A percentile compares a stretch with the other conserved stretches of the same genome.
Evolutionary conservation across 441 rosid species (phyloP).

Genomic region (Melastoma candidum): DNA sequence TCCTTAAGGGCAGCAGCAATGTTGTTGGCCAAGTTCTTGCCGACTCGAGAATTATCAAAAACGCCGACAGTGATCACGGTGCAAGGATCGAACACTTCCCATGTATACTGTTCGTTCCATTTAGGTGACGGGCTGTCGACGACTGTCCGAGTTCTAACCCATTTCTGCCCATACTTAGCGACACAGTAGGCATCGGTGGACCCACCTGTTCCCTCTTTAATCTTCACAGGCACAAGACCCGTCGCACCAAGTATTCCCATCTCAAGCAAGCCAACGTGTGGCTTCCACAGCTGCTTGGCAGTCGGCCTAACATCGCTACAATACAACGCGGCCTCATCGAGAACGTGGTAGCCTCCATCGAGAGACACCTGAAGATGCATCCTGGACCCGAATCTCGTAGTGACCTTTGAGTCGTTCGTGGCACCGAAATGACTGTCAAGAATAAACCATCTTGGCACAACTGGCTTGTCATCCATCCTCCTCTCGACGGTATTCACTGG

Average conservation of each 20-base stretch:
- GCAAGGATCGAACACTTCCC: conserved; percentile 53
- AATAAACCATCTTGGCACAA: conserved; percentile 37
- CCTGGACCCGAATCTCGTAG: conserved; percentile 31
- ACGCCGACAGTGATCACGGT: conserved; percentile 45
- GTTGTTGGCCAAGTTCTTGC: conserved; percentile 17
- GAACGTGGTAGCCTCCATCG: conserved; percentile 51
- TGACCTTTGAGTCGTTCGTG: conserved; percentile 14
- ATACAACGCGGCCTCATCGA: conserved; percentile 40
- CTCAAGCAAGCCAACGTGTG: conserved; percentile 40
- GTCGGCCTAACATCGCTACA: conserved; percentile 43
- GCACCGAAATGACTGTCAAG: conserved; percentile 23
- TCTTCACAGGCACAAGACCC: conserved; percentile 33
- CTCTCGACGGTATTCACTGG: conserved; percentile 26
- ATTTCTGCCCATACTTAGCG: conserved; percentile 48
- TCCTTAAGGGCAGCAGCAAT: conserved; percentile 16
- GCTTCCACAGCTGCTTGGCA: conserved; percentile 36
- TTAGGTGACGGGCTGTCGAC: conserved; percentile 35
- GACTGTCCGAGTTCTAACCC: conserved; percentile 43
- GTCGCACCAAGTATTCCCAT: conserved; percentile 38
- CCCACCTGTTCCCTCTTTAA: conserved; percentile 28
- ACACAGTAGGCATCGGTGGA: conserved; percentile 42
- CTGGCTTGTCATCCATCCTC: conserved; percentile 27
- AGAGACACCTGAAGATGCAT: conserved; percentile 36
- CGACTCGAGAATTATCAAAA: conserved; percentile 31
- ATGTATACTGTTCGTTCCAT: conserved; percentile 57